Base-by-base conservation (phyloP, 495 filamentous ascomycete genomes). In the Neurospora discreta region DNA sequence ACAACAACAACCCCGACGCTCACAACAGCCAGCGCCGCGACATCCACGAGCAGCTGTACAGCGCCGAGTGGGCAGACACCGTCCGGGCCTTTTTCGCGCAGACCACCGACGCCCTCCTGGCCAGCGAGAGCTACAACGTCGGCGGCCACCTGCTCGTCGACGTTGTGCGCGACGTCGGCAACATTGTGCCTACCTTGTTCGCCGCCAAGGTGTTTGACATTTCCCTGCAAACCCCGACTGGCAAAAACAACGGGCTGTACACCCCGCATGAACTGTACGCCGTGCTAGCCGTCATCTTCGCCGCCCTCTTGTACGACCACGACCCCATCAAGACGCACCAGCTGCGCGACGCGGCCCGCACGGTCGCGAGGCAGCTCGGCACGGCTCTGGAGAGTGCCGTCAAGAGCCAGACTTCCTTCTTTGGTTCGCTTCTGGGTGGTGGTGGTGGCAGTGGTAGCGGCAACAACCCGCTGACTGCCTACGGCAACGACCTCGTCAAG, bases 211-310 rank as follows among this genome's bases (percentile, higher is more conserved):
- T 94, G 38, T 93, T 94, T 78, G 88, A 87, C 30, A 84, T 97
- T 2, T 90, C 93, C 0, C 81, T 97, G 72, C 91, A 92, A 81
- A 90, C 87, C 42, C n/a, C n/a, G n/a, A n/a, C n/a, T n/a, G n/a
- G n/a, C n/a, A 86, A 88, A 72, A 86, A 89, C 38, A 88, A 90
- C 76, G 91, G 91, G 6, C 81, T 93, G 41, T 94, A 93, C 81
- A 91, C 88, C 9, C 90, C 92, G 75, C 87, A 94, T 43, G 92
- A 95, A 80, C 81, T 95, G 72, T 94, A 93, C 80, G 89, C 87
- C 80, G 87, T 90, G n/a, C 81, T 96, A 8, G 85, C 91, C 1
- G 84, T 89, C 38, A 85, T 94, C 71, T 93, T 89, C 76, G 81
- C 78, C 18, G 77, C 76, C 38, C 80, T 88, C 65, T 89, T 86